Evolutionary conservation across 1,284 basidiomycete species (phyloP).

Genomic region (Mrakiaceae sp.): DNA sequence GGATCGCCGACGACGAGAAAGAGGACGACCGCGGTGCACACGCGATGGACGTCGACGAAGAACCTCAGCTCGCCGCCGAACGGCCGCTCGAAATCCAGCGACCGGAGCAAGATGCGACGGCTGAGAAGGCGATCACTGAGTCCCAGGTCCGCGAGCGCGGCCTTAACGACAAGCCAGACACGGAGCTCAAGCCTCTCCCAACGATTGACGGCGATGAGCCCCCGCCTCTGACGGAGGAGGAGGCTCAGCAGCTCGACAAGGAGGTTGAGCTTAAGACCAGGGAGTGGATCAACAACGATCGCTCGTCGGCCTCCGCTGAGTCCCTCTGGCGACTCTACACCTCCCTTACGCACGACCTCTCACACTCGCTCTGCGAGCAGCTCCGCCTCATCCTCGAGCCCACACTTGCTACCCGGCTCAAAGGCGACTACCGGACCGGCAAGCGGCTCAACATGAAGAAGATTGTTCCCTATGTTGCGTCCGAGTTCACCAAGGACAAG

Average conservation of each 20-base stretch:
- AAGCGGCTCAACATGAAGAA: slow-evolving; percentile 99
- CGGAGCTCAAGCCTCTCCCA: slow-evolving; percentile 14
- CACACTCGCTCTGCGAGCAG: slow-evolving; percentile 88
- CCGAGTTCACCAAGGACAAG: slow-evolving; percentile 98
- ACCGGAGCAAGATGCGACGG: slow-evolving; percentile 19
- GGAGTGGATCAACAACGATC: slow-evolving; percentile 50
- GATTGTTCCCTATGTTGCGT: slow-evolving; percentile 96
- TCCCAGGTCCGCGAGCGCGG: slow-evolving; percentile 28
- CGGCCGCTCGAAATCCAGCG: slow-evolving; percentile 15
- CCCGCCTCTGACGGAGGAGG: slow-evolving; percentile 29
- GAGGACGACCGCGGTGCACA: slow-evolving; percentile 26
- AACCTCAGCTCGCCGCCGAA: slow-evolving; percentile 16
- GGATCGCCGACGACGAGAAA: slow-evolving; percentile 52
- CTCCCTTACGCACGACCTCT: slow-evolving; percentile 78
- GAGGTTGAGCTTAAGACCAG: slow-evolving; percentile 52
- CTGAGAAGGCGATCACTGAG: slow-evolving; percentile 36
- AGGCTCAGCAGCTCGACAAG: slow-evolving; percentile 23
- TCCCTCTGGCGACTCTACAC: slow-evolving; percentile 85
- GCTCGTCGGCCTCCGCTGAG: slow-evolving; percentile 49
- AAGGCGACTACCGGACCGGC: slow-evolving; percentile 95
- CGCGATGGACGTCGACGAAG: slow-evolving; percentile 22
- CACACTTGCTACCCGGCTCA: slow-evolving; percentile 83
- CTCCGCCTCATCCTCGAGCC: slow-evolving; percentile 93
- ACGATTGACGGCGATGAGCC: slow-evolving; percentile 25
- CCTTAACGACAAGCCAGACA: slow-evolving; percentile 14